Conservation (phyloP, 345 rosid species). For the Raphanus raphanistrum region DNA sequence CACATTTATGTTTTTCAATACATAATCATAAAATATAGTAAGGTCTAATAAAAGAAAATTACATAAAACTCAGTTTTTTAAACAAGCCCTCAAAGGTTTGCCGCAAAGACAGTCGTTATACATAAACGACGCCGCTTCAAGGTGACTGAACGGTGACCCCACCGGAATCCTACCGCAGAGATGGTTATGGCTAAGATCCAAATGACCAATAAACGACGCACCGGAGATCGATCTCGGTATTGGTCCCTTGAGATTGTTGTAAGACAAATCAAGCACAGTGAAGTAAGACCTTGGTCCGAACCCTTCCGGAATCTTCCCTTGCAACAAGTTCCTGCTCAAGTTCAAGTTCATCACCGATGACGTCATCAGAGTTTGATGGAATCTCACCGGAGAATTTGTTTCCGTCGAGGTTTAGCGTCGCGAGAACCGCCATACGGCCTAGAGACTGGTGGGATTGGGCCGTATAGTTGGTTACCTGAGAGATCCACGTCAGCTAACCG, state of each 20-base stretch:
- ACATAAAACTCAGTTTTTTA: conserved; percentile 20
- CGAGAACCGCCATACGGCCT: conserved; percentile 80
- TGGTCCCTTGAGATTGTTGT: conserved; percentile 60
- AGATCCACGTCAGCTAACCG: conserved; percentile 85
- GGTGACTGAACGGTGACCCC: conserved; percentile 80
- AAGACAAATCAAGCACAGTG: conserved; percentile 65
- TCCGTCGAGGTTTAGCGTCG: conserved; percentile 74
- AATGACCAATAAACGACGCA: conserved; percentile 73
- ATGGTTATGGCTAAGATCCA: conserved; percentile 89
- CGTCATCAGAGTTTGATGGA: conserved; percentile 54
- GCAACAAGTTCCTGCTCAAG: conserved; percentile 58
- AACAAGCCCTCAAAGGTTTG: conserved; percentile 66
- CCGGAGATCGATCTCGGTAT: conserved; percentile 56
- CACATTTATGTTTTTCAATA: background rate
- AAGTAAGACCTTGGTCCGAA: conserved; percentile 78
- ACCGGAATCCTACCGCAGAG: conserved; percentile 75
- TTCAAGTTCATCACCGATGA: conserved; percentile 64
- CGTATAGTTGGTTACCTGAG: conserved; percentile 62
- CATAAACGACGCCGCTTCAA: conserved; percentile 74
- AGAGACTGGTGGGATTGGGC: conserved; percentile 59
- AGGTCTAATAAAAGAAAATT: conserved; percentile 10
- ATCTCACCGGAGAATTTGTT: conserved; percentile 61
- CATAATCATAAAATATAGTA: conserved; percentile 27
- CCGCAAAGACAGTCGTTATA: conserved; percentile 82
- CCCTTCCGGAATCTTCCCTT: conserved; percentile 65